Evolutionary conservation across 2,329 filamentous ascomycete genomes (phyloP).

Genomic region (Fusarium sp.): DNA sequence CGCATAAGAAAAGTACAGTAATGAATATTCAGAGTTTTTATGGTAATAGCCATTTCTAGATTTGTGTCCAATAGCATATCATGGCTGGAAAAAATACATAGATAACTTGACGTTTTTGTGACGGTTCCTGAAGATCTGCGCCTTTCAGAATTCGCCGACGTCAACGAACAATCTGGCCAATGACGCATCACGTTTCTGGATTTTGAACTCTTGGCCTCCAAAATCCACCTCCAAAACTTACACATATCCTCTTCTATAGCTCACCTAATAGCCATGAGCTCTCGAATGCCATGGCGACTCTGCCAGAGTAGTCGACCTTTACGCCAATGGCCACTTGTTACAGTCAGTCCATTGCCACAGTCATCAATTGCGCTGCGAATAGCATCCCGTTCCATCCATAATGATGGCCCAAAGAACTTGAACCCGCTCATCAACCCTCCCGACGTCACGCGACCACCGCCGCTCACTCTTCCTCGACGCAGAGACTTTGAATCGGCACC

Average conservation of each 20-base stretch:
- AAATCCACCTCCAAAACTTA: constrained; percentile 16
- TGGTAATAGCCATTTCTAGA: neutral
- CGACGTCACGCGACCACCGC: constrained; percentile 75
- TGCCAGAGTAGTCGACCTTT: constrained; percentile 38
- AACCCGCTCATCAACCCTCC: constrained; percentile 74
- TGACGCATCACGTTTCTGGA: constrained; percentile 40
- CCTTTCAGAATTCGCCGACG: constrained; percentile 14
- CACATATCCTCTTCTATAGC: constrained; percentile 22
- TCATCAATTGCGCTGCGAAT: constrained; percentile 15
- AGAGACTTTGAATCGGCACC: constrained; percentile 49
- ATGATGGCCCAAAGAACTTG: constrained; percentile 45
- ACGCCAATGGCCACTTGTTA: constrained; percentile 31
- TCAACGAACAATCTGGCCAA: constrained; percentile 33
- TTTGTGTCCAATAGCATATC: neutral
- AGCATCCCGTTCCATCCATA: constrained; percentile 41
- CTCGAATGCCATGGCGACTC: constrained; percentile 48
- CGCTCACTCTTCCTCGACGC: constrained; percentile 71
- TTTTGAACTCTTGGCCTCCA: constrained; percentile 31
- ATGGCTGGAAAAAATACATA: neutral
- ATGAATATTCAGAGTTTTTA: neutral
- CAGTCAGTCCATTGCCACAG: neutral
- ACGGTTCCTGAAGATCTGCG: constrained; percentile 23
- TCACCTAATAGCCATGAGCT: constrained; percentile 46
- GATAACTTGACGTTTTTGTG: neutral
- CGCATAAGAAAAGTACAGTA: neutral